A percentile compares a stretch with the other conserved stretches of the same genome.
Evolutionary conservation across 768 basidiomycete species (phyloP).

Genomic region (Boletus subparvulus): DNA sequence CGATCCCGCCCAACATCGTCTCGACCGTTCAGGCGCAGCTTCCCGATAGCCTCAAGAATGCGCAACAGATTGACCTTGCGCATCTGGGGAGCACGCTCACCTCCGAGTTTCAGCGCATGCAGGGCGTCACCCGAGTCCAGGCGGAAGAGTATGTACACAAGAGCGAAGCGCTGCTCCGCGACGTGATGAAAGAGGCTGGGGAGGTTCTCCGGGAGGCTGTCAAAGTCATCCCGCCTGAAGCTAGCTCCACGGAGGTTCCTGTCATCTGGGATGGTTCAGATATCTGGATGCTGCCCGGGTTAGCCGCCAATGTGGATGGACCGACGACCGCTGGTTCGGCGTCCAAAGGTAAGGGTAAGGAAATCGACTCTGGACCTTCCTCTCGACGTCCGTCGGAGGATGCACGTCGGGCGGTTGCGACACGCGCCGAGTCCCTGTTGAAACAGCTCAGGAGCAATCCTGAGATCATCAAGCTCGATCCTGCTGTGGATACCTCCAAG

Average conservation of each 20-base stretch:
- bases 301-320: constrained; percentile 22
- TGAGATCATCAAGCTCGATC: constrained; percentile 73
- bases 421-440: constrained; percentile 75
- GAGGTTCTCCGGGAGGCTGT: constrained; percentile 86
- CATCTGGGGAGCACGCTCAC: constrained; percentile 64
- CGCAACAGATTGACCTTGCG: constrained; percentile 64
- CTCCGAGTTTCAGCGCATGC: constrained; percentile 68
- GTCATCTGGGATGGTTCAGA: constrained; percentile 84
- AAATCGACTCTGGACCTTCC: constrained; percentile 25
- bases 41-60: constrained; percentile 63
- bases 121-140: constrained; percentile 69
- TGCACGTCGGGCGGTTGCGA: constrained; percentile 58
- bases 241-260: constrained; percentile 30
- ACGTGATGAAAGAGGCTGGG: constrained; percentile 76
- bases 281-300: constrained; percentile 72
- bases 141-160: constrained; percentile 85
- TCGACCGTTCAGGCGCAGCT: constrained; percentile 65
- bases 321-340: not conserved
- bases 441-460: constrained; percentile 73
- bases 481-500: constrained; percentile 58
- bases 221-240: constrained; percentile 86
- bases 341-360: constrained; percentile 40
- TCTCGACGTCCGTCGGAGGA: constrained; percentile 35
- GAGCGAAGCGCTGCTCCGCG: constrained; percentile 62
- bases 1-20: constrained; percentile 73